Percentiles rank a stretch among this genome's conserved stretches.
Evolutionary conservation across 129 eudicot species (phyloP).

Genomic region (Tagetes erecta): DNA sequence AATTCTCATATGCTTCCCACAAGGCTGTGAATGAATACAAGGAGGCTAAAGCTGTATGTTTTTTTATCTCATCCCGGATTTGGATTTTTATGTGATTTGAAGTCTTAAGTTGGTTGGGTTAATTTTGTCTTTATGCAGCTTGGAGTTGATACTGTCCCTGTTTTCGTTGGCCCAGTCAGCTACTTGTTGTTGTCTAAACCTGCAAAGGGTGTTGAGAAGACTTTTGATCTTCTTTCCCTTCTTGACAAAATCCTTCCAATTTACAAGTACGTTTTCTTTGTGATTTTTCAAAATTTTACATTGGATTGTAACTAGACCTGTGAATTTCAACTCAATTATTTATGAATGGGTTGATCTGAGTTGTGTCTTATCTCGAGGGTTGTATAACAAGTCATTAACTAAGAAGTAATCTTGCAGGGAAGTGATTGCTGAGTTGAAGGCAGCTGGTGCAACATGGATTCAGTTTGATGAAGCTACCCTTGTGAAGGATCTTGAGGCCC

Average conservation of each 20-base stretch:
- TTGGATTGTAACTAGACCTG: background rate
- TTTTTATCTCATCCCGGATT: background rate
- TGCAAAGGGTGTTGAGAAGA: constrained; percentile 94
- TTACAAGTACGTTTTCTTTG: constrained; percentile 60
- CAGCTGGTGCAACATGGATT: constrained; percentile 88
- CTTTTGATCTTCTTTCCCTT: constrained; percentile 81
- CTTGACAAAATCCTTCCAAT: constrained; percentile 88
- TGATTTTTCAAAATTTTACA: background rate
- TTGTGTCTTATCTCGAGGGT: background rate
- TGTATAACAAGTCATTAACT: background rate
- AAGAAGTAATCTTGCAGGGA: constrained; percentile 49
- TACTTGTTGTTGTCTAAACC: constrained; percentile 90
- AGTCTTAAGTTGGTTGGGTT: background rate
- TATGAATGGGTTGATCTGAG: background rate
- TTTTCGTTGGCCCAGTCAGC: constrained; percentile 96
- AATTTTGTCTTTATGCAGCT: constrained; percentile 49
- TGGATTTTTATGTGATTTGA: background rate
- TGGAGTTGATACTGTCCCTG: constrained; percentile 94
- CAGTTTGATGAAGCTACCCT: constrained; percentile 92
- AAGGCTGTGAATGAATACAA: constrained; percentile 98
- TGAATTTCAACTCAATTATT: background rate
- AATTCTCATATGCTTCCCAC: constrained; percentile 93
- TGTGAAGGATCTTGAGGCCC: constrained; percentile 77
- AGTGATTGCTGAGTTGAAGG: constrained; percentile 86
- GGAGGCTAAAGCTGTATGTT: constrained; percentile 96